A percentile compares a stretch with the other conserved stretches of the same genome.
Conservation (phyloP, 1,284 basidiomycete species). For the Vanrija humicola region DNA sequence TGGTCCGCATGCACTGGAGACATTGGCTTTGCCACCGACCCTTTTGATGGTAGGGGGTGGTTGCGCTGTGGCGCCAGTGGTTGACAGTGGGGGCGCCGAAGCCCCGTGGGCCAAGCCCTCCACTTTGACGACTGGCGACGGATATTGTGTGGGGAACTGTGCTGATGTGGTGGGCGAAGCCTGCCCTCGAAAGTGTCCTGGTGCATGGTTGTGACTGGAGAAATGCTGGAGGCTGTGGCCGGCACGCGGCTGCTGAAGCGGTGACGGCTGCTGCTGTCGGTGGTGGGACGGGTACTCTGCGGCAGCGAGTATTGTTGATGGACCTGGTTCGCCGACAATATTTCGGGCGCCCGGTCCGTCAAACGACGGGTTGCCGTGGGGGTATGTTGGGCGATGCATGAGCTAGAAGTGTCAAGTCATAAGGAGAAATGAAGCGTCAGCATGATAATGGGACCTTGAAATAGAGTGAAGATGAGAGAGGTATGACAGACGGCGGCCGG, state of each 20-base stretch:
- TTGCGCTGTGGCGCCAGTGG: not conserved
- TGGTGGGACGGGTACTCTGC: not conserved
- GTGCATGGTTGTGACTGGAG: too few species aligned
- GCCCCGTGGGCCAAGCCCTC: too few species aligned
- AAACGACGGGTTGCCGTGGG: slow-evolving; percentile 8
- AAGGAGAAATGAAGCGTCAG: not conserved
- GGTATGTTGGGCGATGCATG: slow-evolving; percentile 2
- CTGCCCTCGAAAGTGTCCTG: too few species aligned
- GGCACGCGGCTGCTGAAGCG: not conserved
- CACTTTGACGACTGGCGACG: too few species aligned
- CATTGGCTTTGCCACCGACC: slow-evolving; percentile 32
- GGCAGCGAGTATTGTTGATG: not conserved
- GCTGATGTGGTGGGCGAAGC: too few species aligned
- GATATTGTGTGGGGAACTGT: too few species aligned
- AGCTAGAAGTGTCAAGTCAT: not conserved
- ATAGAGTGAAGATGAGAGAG: too few species aligned
- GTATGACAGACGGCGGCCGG: too few species aligned
- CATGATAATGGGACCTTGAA: not conserved
- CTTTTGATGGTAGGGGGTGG: slow-evolving; percentile 14
- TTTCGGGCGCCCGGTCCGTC: slow-evolving; percentile 26
- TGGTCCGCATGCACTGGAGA: slow-evolving; percentile 40
- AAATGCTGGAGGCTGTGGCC: too few species aligned
- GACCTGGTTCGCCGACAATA: slow-evolving; percentile 18
- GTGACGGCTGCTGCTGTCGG: not conserved
- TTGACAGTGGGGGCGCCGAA: too few species aligned